A percentile compares a stretch with the other conserved stretches of the same genome.
Conservation (phyloP, 2,329 filamentous ascomycete genomes). For the Alternaria arborescens region DNA sequence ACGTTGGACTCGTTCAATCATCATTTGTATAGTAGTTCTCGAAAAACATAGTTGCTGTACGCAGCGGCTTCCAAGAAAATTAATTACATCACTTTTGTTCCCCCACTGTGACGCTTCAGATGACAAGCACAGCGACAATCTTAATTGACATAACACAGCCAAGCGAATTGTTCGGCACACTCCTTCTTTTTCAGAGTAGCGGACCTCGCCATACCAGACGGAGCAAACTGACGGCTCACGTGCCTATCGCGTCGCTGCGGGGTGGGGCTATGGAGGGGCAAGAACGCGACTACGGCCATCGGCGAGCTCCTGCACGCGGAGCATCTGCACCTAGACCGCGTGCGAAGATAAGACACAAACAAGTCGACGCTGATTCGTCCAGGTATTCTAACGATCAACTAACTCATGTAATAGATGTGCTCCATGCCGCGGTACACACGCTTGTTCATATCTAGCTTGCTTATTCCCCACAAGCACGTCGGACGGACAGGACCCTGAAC, state of each 20-base stretch:
- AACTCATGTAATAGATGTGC: constrained; percentile 5
- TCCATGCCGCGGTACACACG: constrained; percentile 12
- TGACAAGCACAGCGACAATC: not conserved
- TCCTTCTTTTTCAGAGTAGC: not conserved
- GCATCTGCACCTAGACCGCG: constrained; percentile 17
- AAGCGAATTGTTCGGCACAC: not conserved
- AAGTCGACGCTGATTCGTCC: constrained; percentile 25
- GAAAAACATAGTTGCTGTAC: not conserved
- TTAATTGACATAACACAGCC: not conserved
- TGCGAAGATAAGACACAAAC: constrained; percentile 27
- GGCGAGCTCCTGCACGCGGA: constrained; percentile 39
- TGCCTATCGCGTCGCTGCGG: constrained; percentile 6
- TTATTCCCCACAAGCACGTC: constrained; percentile 23
- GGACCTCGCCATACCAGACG: constrained; percentile 11
- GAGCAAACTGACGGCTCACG: constrained; percentile 11
- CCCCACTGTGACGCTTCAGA: not conserved
- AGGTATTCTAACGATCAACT: constrained; percentile 2
- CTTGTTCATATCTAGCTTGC: constrained; percentile 22
- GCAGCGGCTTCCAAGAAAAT: not conserved
- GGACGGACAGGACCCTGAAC: constrained; percentile 4
- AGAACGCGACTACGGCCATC: constrained; percentile 29
- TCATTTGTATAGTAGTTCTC: constrained; percentile 17
- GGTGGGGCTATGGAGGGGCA: constrained; percentile 22
- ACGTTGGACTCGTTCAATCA: not conserved
- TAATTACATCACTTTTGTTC: not conserved